Evolutionary conservation across 306 rosid species (phyloP).

Genomic region (Begonia peltatifolia): DNA sequence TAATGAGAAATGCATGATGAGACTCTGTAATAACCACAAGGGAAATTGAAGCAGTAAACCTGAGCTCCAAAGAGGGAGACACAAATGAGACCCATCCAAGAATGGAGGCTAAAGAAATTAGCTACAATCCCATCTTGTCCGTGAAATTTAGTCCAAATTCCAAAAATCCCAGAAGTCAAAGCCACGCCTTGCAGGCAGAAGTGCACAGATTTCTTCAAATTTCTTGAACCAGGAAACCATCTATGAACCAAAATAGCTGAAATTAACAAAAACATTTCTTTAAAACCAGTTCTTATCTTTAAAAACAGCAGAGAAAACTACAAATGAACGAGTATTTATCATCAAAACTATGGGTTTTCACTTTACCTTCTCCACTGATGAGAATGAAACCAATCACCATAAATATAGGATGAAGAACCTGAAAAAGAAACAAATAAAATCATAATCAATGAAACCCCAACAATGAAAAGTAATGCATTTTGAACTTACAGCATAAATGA

Average conservation of each 20-base stretch:
- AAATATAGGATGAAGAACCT: slow-evolving; percentile 81
- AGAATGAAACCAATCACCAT: slow-evolving; percentile 90
- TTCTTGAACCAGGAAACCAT: slow-evolving; percentile 74
- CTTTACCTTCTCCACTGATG: slow-evolving; percentile 77
- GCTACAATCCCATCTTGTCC: slow-evolving; percentile 51
- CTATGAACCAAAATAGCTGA: slow-evolving; percentile 70
- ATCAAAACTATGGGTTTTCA: slow-evolving; percentile 4
- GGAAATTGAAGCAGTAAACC: slow-evolving; percentile 24
- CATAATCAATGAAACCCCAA: neutral
- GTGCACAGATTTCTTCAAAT: slow-evolving; percentile 68
- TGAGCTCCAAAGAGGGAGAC: slow-evolving; percentile 62
- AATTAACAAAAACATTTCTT: slow-evolving; percentile 4
- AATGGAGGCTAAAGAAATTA: slow-evolving; percentile 77
- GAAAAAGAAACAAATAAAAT: slow-evolving; percentile 9
- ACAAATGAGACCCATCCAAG: slow-evolving; percentile 90
- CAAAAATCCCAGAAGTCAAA: slow-evolving; percentile 53
- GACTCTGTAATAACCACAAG: neutral
- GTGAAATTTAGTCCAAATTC: slow-evolving; percentile 81
- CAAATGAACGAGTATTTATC: neutral
- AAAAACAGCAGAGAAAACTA: neutral
- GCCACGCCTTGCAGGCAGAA: slow-evolving; percentile 82
- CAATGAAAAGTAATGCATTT: neutral
- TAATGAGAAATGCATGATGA: neutral
- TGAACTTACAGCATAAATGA: slow-evolving; percentile 36
- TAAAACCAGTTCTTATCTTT: neutral